Percentiles rank a stretch among this genome's conserved stretches.
Conservation (phyloP, 169 alveolate genomes). For the Blepharisma undulans region DNA sequence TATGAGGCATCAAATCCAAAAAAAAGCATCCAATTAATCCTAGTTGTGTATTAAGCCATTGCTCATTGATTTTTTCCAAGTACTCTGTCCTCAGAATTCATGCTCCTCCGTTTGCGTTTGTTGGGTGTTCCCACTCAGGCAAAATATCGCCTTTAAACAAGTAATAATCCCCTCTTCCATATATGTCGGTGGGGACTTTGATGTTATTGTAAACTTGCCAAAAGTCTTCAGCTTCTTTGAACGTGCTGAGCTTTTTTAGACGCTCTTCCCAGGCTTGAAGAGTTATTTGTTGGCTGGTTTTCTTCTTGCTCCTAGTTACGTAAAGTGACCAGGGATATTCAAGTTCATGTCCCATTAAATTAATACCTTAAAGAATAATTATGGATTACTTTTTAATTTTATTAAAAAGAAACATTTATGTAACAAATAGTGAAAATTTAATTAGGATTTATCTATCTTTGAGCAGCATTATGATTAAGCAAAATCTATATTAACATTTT, state of each 20-base stretch:
- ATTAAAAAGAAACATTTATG: background rate
- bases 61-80: slow-evolving; percentile 5
- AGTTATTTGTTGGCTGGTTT: background rate
- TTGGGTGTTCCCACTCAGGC: slow-evolving; percentile 39
- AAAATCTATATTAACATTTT: background rate
- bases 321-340: slow-evolving; percentile 32
- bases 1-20: background rate
- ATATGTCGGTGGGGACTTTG: background rate
- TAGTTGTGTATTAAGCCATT: slow-evolving; percentile 8
- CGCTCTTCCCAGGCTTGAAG: slow-evolving; percentile 33
- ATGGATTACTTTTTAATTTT: background rate
- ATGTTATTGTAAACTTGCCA: slow-evolving; percentile 34
- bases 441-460: background rate
- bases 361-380: background rate
- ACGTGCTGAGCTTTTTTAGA: background rate
- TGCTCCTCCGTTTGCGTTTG: slow-evolving; percentile 27
- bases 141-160: background rate
- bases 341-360: slow-evolving; percentile 24
- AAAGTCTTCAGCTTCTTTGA: slow-evolving; percentile 19
- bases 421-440: too few species aligned
- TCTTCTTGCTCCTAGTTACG: background rate
- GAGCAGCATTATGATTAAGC: background rate
- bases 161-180: slow-evolving; percentile 7
- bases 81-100: background rate
- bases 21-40: background rate